These are phyloP conservation scores for Purshia tridentata DNA, from an alignment of 306 rosid genomes.

Conservation along the genomic window DNA sequence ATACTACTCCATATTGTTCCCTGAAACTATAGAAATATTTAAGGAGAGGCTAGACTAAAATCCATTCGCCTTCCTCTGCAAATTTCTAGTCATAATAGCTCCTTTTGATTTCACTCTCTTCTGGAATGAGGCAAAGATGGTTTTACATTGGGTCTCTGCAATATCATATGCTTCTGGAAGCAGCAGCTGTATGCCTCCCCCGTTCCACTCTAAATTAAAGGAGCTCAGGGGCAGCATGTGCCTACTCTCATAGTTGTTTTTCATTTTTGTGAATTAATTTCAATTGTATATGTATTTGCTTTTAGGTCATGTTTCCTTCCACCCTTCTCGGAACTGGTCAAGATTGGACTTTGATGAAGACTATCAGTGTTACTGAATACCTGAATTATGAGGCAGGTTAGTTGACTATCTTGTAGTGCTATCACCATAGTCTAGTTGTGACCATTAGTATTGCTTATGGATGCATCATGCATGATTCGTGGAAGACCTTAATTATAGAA, in stretches of 20 bases:
- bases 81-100: too few relatives aligned
- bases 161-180: conserved; percentile 1
- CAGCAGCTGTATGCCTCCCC: not conserved
- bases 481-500: not conserved
- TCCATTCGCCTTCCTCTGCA: too few relatives aligned
- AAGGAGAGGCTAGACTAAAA: too few relatives aligned
- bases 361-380: conserved; percentile 95
- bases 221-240: not conserved
- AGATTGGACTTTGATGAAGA: conserved; percentile 95
- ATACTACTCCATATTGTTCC: too few relatives aligned
- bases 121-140: not conserved
- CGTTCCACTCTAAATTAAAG: not conserved
- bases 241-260: not conserved
- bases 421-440: not conserved
- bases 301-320: conserved; percentile 97
- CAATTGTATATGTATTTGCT: not conserved
- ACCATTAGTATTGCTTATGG: not conserved
- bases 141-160: not conserved
- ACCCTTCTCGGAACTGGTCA: conserved; percentile 88
- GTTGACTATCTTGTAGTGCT: not conserved
- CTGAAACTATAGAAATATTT: too few relatives aligned
- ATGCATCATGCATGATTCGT: not conserved
- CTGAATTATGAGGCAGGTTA: conserved; percentile 91
- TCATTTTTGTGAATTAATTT: not conserved
- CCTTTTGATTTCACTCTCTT: too few relatives aligned